Conservation (phyloP, 495 filamentous ascomycete species). For the Cairneyella variabilis region DNA sequence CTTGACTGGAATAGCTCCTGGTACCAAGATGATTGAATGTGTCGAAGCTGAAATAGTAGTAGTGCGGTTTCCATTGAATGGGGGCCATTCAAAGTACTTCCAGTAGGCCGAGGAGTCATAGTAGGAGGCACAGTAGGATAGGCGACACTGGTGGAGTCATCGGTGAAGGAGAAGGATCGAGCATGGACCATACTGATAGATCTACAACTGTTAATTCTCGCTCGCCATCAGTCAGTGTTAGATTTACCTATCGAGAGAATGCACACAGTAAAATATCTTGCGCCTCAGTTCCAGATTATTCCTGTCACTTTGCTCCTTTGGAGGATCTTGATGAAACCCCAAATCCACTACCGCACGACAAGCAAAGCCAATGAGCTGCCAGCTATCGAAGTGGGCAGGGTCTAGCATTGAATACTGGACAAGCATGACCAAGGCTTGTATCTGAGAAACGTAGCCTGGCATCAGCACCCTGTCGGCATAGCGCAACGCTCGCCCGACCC, state of each 20-base stretch:
- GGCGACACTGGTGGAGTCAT: constrained; percentile 74
- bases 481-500: constrained; percentile 65
- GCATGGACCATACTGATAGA: constrained; percentile 76
- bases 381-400: constrained; percentile 82
- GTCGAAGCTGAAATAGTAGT: constrained; percentile 71
- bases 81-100: constrained; percentile 26
- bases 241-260: constrained; percentile 75
- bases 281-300: constrained; percentile 69
- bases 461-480: constrained; percentile 76
- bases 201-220: constrained; percentile 38
- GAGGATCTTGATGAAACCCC: constrained; percentile 84
- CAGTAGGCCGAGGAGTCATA: not conserved
- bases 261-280: constrained; percentile 80
- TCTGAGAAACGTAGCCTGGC: constrained; percentile 75
- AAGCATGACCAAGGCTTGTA: constrained; percentile 80
- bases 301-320: constrained; percentile 54
- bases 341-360: constrained; percentile 81
- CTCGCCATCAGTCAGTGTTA: constrained; percentile 3
- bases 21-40: constrained; percentile 77
- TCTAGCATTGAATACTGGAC: constrained; percentile 86
- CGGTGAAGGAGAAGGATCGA: constrained; percentile 84
- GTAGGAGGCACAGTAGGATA: constrained; percentile 39
- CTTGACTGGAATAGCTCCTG: constrained; percentile 74
- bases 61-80: constrained; percentile 49
- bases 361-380: constrained; percentile 86